A percentile compares a stretch with the other conserved stretches of the same genome.
phyloP scores from a whole-genome alignment of 2,329 filamentous ascomycete species.

The Fusarium nanum region DNA sequence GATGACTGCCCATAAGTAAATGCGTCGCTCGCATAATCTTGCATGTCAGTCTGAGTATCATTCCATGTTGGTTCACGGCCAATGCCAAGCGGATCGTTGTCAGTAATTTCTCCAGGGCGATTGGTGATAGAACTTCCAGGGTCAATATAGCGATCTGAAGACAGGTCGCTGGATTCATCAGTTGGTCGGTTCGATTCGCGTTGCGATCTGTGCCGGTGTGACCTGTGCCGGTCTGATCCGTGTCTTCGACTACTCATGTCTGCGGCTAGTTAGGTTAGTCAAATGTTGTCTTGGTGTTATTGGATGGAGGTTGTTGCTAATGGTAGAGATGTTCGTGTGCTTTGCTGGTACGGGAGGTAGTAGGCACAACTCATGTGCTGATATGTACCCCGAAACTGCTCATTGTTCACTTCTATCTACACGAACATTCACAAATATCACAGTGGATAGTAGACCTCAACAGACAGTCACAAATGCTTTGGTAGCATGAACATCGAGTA shows the following conservation, averaged over 20 bases:
- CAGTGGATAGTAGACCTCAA: fast-evolving
- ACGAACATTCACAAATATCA: neutral
- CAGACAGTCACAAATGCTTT: neutral
- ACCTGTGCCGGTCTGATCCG: neutral
- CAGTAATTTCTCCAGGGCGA: too few relatives aligned
- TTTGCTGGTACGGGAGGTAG: neutral
- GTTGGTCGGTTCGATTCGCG: neutral
- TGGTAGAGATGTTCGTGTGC: neutral
- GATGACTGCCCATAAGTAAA: too few relatives aligned
- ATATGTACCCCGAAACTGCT: neutral
- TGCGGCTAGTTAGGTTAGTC: neutral
- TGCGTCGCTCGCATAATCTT: too few relatives aligned
- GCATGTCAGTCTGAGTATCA: too few relatives aligned
- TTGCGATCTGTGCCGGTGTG: too few relatives aligned
- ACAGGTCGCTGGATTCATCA: too few relatives aligned
- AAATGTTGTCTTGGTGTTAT: neutral
- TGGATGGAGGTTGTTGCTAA: neutral
- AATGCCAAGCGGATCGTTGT: too few relatives aligned
- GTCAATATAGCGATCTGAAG: too few relatives aligned
- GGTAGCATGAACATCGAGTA: neutral
- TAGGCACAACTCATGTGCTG: neutral
- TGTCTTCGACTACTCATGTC: neutral
- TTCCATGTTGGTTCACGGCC: too few relatives aligned
- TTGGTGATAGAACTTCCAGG: too few relatives aligned
- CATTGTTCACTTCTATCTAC: neutral